Percentiles rank a stretch among this genome's conserved stretches.
phyloP scores from a whole-genome alignment of 768 basidiomycete genomes.

The Tulasnella sp. region DNA sequence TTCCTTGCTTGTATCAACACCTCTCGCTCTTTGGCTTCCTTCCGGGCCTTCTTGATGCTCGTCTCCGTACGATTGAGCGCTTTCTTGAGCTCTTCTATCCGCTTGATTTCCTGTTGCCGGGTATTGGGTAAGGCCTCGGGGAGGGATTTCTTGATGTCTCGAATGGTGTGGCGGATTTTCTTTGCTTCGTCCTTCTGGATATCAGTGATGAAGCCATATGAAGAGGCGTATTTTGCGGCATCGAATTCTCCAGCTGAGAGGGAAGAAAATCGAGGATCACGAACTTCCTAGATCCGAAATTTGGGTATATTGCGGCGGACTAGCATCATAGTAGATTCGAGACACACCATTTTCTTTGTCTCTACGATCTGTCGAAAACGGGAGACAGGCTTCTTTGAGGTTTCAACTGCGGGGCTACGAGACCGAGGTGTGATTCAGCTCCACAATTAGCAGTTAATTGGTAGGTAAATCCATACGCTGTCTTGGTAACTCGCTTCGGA shows the following conservation, averaged over 20 bases:
- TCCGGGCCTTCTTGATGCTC: slow-evolving; percentile 59
- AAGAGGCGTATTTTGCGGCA: slow-evolving; percentile 51
- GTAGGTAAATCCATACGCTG: slow-evolving; percentile 55
- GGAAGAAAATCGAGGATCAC: slow-evolving; percentile 82
- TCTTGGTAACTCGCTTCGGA: slow-evolving; percentile 63
- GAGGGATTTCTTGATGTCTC: slow-evolving; percentile 35
- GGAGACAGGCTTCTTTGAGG: slow-evolving; percentile 77
- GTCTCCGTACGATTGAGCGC: slow-evolving; percentile 61
- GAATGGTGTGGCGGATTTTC: slow-evolving; percentile 51
- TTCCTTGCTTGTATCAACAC: slow-evolving; percentile 48
- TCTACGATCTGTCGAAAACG: slow-evolving; percentile 65
- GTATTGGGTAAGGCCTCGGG: slow-evolving; percentile 23
- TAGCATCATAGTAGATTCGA: not conserved
- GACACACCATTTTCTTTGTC: slow-evolving; percentile 51
- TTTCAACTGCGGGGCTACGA: slow-evolving; percentile 66
- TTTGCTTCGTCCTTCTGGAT: slow-evolving; percentile 57
- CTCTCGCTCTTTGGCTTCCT: slow-evolving; percentile 61
- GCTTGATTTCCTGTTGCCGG: slow-evolving; percentile 23
- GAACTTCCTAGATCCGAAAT: slow-evolving; percentile 46
- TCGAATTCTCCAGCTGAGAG: slow-evolving; percentile 60
- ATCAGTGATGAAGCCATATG: slow-evolving; percentile 67
- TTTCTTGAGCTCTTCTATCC: slow-evolving; percentile 24
- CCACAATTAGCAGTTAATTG: not conserved
- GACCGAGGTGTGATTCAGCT: not conserved
- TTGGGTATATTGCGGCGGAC: not conserved